Evolutionary conservation across 306 rosid species (phyloP).

Genomic region (Cajanus cajan): DNA sequence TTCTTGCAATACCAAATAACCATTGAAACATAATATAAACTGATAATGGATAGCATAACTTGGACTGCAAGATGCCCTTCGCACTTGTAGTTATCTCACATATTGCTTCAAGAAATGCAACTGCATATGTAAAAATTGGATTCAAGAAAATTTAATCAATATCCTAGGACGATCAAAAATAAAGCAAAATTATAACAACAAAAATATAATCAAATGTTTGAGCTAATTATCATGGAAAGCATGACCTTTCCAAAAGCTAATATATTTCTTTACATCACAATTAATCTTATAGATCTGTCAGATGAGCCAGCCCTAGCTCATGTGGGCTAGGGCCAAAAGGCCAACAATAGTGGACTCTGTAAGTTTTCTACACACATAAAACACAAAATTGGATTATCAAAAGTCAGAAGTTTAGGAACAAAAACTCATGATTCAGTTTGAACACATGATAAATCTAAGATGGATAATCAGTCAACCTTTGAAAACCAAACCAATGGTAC

Average conservation of each 20-base stretch:
- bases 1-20: constrained; percentile 33
- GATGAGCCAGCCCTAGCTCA: too few species aligned
- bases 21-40: constrained; percentile 26
- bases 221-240: background rate
- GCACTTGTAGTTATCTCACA: constrained; percentile 11
- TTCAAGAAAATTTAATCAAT: background rate
- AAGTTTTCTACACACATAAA: background rate
- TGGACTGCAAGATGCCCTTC: background rate
- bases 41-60: background rate
- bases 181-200: background rate
- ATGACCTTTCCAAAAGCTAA: background rate
- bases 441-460: background rate
- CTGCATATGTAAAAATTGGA: background rate
- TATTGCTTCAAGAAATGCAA: background rate
- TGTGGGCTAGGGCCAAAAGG: too few species aligned
- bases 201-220: background rate
- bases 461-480: background rate
- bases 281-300: background rate
- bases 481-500: background rate
- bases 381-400: background rate
- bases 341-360: too few species aligned
- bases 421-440: background rate
- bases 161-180: too few species aligned
- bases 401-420: background rate
- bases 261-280: background rate